phyloP scores from a whole-genome alignment of 2,329 filamentous ascomycete genomes.

The Huntiella savannae region DNA sequence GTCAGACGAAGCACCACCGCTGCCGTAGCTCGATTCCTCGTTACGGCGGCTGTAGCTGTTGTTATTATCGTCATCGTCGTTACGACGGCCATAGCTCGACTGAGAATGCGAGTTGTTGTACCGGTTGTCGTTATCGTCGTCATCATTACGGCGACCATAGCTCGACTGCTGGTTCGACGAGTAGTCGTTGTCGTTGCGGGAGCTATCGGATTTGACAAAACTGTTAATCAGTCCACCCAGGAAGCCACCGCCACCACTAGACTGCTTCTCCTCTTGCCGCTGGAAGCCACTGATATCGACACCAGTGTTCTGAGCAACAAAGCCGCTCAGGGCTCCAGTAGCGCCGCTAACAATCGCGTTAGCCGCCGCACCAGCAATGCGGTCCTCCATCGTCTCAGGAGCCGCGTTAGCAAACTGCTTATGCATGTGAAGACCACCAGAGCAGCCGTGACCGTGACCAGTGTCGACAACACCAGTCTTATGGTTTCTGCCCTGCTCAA shows the following conservation, averaged over 20 bases:
- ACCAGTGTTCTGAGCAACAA: slow-evolving; percentile 29
- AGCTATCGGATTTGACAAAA: slow-evolving; percentile 32
- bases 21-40: slow-evolving; percentile 2
- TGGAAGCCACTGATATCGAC: slow-evolving; percentile 20
- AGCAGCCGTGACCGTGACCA: slow-evolving; percentile 71
- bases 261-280: slow-evolving; percentile 21
- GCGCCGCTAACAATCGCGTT: slow-evolving; percentile 38
- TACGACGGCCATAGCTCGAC: slow-evolving; percentile 4
- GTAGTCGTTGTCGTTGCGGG: slow-evolving; percentile 29
- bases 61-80: slow-evolving; percentile 4
- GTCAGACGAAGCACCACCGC: slow-evolving; percentile 26
- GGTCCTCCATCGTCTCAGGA: slow-evolving; percentile 32
- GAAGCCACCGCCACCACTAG: slow-evolving; percentile 46
- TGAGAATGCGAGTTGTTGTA: neutral
- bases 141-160: neutral
- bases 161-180: slow-evolving; percentile 33
- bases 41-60: slow-evolving; percentile 5
- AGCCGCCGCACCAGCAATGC: slow-evolving; percentile 36
- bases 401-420: slow-evolving; percentile 34
- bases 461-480: slow-evolving; percentile 68
- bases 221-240: slow-evolving; percentile 48
- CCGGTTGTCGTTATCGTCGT: slow-evolving; percentile 9
- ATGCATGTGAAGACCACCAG: slow-evolving; percentile 58
- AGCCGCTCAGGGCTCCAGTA: slow-evolving; percentile 29
- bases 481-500: slow-evolving; percentile 63